phyloP scores from a whole-genome alignment of 345 rosid genomes.

The Ceriops tagal region DNA sequence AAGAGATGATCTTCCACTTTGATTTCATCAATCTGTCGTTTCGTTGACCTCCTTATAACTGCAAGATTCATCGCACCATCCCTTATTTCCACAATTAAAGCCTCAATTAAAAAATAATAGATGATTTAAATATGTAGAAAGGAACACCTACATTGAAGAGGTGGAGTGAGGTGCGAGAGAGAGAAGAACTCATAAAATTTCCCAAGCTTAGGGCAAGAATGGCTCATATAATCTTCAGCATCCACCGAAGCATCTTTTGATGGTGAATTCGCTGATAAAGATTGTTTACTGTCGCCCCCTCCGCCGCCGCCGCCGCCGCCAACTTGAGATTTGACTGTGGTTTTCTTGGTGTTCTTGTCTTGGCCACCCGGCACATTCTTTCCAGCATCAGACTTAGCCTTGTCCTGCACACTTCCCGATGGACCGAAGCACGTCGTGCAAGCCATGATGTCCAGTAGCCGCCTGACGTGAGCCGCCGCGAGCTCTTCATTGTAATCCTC shows the following conservation, averaged over 20 bases:
- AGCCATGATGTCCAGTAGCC: constrained; percentile 80
- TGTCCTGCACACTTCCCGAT: constrained; percentile 40
- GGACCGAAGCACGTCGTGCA: constrained; percentile 82
- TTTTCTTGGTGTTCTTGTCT: constrained; percentile 47
- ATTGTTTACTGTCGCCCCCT: constrained; percentile 18
- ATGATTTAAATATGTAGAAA: constrained; percentile 6
- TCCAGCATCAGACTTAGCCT: constrained; percentile 41
- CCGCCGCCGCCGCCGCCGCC: background rate
- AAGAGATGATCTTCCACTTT: constrained; percentile 69
- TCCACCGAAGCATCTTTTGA: constrained; percentile 49
- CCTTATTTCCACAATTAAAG: background rate
- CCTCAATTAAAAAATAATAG: background rate
- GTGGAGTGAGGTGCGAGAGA: constrained; percentile 84
- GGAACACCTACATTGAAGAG: constrained; percentile 66
- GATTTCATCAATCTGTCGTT: constrained; percentile 56
- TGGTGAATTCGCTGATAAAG: constrained; percentile 30
- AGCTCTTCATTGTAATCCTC: constrained; percentile 82
- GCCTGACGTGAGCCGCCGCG: constrained; percentile 85
- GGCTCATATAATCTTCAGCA: constrained; percentile 65
- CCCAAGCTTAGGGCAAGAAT: constrained; percentile 78
- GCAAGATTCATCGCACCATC: constrained; percentile 16
- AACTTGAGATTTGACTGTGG: constrained; percentile 17
- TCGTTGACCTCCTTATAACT: constrained; percentile 61
- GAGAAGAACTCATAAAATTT: constrained; percentile 93
- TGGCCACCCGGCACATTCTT: constrained; percentile 34